Percentiles rank a stretch among this genome's conserved stretches.
phyloP scores from a whole-genome alignment of 2,329 filamentous ascomycete genomes.

The Cytospora mali region DNA sequence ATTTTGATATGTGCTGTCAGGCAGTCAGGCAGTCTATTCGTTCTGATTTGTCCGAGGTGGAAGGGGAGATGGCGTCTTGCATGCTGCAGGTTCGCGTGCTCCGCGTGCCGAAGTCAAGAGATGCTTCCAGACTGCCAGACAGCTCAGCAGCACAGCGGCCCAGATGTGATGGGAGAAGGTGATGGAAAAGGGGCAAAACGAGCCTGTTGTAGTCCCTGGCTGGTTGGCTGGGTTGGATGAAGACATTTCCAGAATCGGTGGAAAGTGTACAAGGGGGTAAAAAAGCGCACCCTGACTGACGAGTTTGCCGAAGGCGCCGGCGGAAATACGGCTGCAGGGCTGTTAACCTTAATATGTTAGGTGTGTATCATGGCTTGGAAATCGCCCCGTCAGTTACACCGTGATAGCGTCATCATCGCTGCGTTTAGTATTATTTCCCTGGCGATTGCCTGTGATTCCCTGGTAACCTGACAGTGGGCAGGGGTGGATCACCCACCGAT shows the following conservation, averaged over 20 bases:
- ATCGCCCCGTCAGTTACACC: not conserved
- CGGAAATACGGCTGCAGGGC: not conserved
- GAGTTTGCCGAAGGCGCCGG: not conserved
- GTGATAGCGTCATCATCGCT: not conserved
- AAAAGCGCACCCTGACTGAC: too few species aligned
- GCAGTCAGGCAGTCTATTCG: too few species aligned
- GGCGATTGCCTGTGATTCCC: not conserved
- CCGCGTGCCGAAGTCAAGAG: not conserved
- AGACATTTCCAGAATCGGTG: not conserved
- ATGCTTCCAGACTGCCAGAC: not conserved
- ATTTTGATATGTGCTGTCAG: too few species aligned
- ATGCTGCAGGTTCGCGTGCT: too few species aligned
- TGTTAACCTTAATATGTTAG: not conserved
- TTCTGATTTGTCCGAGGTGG: too few species aligned
- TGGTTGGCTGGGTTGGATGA: not conserved
- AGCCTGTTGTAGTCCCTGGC: too few species aligned
- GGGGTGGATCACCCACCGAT: not conserved
- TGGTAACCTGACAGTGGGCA: not conserved
- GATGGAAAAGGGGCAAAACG: not conserved
- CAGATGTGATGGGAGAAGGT: not conserved
- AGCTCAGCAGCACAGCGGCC: too few species aligned
- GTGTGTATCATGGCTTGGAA: too few species aligned
- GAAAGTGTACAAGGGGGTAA: not conserved
- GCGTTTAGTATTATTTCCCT: not conserved
- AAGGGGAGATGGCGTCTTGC: too few species aligned